Evolutionary conservation across 495 filamentous ascomycete genomes (phyloP), one percentile per base, ranked within the genome.

Genomic region (Hypomontagnella submonticulosa): DNA sequence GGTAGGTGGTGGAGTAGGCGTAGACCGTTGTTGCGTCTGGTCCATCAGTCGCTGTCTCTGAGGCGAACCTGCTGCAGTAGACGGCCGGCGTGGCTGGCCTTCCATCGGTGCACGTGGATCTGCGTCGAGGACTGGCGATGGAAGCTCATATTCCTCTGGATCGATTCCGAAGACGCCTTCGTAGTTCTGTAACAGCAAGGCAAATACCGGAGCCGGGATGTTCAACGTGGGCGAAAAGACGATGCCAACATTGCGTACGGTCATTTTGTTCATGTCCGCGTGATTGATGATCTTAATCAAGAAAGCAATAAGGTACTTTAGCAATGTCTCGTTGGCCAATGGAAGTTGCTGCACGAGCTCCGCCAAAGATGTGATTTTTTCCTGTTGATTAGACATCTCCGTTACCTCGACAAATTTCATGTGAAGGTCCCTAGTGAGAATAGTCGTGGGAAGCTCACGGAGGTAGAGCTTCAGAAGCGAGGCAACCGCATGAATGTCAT

Each of bases 141-240:
- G 81, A 7, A 81, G 77, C 61, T 83, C 73, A 52, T 87, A 83
- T 57, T 87, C 83, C 63, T 86, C 83, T 1, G 85, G 82, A 5
- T 87, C 82, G 52, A 88, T 83, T 32, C 89, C 90, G 74, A 97
- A 99, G 43, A 99, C 94, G 37, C 82, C 82, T 66, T 90, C 83
- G 70, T 90, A 97, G 66, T 98, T 93, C 50, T 94, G 93, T 33
- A 99, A 84, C 76, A 99, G 95, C 77, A 93, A 83, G 1, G 92
- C 92, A 69, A 99, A 96, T 5, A 99, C 90, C 12, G 96, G 93
- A 1, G 92, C 92, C 0, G 96, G 93, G 38, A 99, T 97, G 76
- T 98, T 98, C 32, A 98, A 84, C 0, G 96, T 98, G 1, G 95
- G 95, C n/a, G 96, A 95, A 77, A 98, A 99, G 55, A 98, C 93